Evolutionary conservation across 441 rosid genomes (phyloP), one percentile per base, ranked within the genome.

Genomic region (Adansonia rubrostipa): DNA sequence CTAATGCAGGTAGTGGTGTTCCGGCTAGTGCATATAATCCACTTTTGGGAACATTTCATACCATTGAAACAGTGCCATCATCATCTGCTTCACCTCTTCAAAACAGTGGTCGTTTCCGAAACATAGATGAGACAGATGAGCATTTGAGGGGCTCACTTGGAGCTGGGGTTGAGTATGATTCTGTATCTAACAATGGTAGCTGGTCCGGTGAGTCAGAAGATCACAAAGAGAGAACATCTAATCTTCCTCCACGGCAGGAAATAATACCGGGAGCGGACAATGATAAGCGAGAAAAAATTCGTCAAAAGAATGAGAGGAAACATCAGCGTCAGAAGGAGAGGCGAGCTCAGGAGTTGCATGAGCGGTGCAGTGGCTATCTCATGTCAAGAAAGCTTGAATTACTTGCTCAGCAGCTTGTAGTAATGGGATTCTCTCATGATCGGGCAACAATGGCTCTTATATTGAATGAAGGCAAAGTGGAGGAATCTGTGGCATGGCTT

Each of bases 151-250:
- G 87, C 54, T 75, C 91, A 0, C 76, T 57, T 68, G 89, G 83
- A 71, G 84, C 80, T 51, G 88, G 89, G 77, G 67, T 86, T 36
- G 96, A 92, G 81, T 90, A 84, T 79, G 96, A 93, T 85, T 85
- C 94, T 40, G 82, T 92, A 78, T 93, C 96, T 9, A 93, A 92
- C 58, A 93, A 90, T 36, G 93, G 90, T 82, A 93, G 97, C 84
- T 92, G 96, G 84, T 93, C 97, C 5, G 94, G 97, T 40, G 97
- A 93, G 80, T 93, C 96, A 0, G 96, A 93, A 86, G 97, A 93
- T 58, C 92, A 88, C 33, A 90, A 93, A 85, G 93, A 93, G 51
- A 91, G 85, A 81, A 60, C 77, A 51, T 75, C 83, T 9, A 89
- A 80, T 84, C 82, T 74, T 48, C 70, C 88, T 24, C 72, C 45